A percentile compares a stretch with the other conserved stretches of the same genome.
These are phyloP conservation scores for Plantago lanceolata DNA, from an alignment of 305 asterid genomes.

Conservation along the genomic window DNA sequence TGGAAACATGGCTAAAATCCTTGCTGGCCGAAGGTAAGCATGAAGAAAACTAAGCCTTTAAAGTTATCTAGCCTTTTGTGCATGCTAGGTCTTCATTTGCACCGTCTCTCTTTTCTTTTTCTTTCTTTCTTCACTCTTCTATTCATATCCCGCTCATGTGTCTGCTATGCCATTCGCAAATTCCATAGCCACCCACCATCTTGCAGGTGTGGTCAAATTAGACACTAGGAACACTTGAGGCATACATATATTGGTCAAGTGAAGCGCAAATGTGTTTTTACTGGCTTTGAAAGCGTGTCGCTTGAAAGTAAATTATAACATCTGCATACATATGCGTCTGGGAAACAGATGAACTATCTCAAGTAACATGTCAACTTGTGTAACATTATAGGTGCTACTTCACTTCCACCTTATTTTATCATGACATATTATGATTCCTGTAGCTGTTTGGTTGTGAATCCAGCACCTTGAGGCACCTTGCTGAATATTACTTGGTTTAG, in stretches of 20 bases:
- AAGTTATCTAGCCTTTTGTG: not conserved
- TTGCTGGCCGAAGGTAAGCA: constrained; percentile 90
- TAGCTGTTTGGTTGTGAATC: too few relatives aligned
- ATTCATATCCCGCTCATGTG: not conserved
- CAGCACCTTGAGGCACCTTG: too few relatives aligned
- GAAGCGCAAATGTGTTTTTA: too few relatives aligned
- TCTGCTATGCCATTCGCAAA: not conserved
- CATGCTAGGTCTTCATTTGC: not conserved
- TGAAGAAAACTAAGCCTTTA: constrained; percentile 15
- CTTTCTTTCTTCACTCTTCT: not conserved
- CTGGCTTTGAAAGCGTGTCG: not conserved
- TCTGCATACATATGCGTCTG: not conserved
- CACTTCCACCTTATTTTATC: not conserved
- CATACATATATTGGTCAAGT: not conserved
- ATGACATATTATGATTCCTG: too few relatives aligned
- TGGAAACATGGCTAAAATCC: constrained; percentile 98
- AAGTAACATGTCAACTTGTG: not conserved
- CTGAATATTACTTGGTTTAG: too few relatives aligned
- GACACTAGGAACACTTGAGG: not conserved
- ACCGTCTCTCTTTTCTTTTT: not conserved
- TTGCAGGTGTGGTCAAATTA: too few relatives aligned
- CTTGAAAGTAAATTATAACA: not conserved
- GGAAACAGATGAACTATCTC: not conserved
- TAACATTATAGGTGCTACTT: not conserved
- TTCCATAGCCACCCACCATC: not conserved